Conservation (phyloP, 2,329 filamentous ascomycete genomes). For the Eurotiales sp. region DNA sequence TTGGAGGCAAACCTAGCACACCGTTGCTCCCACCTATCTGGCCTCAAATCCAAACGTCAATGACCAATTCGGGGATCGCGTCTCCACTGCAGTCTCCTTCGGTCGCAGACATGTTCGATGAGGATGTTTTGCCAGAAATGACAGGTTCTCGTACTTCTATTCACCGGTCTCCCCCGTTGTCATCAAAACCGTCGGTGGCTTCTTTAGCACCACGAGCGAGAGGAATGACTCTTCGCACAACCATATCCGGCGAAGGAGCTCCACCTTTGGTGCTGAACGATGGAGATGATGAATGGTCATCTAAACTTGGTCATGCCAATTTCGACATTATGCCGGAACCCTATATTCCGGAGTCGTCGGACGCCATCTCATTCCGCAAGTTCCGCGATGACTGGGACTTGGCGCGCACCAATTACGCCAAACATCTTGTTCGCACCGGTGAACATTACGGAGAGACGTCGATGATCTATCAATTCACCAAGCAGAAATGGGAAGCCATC, state of each 20-base stretch:
- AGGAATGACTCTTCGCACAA: slow-evolving; percentile 38
- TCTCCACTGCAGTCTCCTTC: slow-evolving; percentile 86
- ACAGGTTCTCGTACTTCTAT: slow-evolving; percentile 47
- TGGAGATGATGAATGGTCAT: slow-evolving; percentile 72
- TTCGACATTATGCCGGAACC: slow-evolving; percentile 83
- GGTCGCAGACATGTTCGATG: slow-evolving; percentile 58
- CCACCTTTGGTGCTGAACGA: slow-evolving; percentile 62
- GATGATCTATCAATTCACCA: slow-evolving; percentile 79
- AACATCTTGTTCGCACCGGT: slow-evolving; percentile 79
- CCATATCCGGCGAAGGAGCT: slow-evolving; percentile 43
- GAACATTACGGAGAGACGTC: slow-evolving; percentile 90
- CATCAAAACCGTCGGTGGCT: slow-evolving; percentile 69
- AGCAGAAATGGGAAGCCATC: slow-evolving; percentile 82
- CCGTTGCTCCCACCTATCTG: slow-evolving; percentile 81
- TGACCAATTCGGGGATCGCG: slow-evolving; percentile 56
- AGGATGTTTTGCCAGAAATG: slow-evolving; percentile 42
- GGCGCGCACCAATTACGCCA: slow-evolving; percentile 81
- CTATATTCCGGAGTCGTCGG: slow-evolving; percentile 64
- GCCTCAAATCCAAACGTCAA: slow-evolving; percentile 51
- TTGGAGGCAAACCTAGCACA: slow-evolving; percentile 61
- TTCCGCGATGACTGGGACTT: slow-evolving; percentile 77
- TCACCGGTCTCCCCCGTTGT: slow-evolving; percentile 68
- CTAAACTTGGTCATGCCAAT: slow-evolving; percentile 85
- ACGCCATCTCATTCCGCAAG: slow-evolving; percentile 58
- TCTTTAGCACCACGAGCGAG: slow-evolving; percentile 62